phyloP scores from a whole-genome alignment of 345 rosid genomes.

The Eucalyptus sideroxylon region DNA sequence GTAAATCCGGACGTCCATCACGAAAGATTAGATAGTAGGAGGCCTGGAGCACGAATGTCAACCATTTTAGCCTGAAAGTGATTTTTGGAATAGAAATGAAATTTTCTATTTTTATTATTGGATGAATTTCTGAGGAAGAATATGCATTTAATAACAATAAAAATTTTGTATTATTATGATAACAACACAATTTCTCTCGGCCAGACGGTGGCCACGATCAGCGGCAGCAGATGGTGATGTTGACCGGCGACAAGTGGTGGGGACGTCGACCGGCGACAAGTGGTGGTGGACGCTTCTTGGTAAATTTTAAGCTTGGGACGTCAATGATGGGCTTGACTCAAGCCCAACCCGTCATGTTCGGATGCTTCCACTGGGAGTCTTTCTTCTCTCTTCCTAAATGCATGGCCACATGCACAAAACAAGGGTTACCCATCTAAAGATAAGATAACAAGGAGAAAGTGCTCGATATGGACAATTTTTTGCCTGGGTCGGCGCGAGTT shows the following conservation, averaged over 20 bases:
- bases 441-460: background rate
- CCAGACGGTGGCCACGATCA: fast-evolving
- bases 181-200: fast-evolving
- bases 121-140: too few species aligned
- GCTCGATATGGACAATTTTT: background rate
- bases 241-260: too few species aligned
- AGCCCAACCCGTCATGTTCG: background rate
- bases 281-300: background rate
- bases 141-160: too few species aligned
- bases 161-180: too few species aligned
- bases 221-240: fast-evolving
- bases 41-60: too few species aligned
- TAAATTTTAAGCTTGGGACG: background rate
- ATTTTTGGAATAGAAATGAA: too few species aligned
- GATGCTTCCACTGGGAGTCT: background rate
- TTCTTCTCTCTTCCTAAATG: background rate
- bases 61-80: too few species aligned
- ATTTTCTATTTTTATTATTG: too few species aligned
- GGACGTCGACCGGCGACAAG: too few species aligned
- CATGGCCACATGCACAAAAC: background rate
- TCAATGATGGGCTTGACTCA: background rate
- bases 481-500: background rate
- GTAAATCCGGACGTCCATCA: background rate
- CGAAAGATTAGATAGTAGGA: background rate
- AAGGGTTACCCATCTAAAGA: background rate